phyloP scores from a whole-genome alignment of 2,329 filamentous ascomycete species.

The Alternaria dauci region DNA sequence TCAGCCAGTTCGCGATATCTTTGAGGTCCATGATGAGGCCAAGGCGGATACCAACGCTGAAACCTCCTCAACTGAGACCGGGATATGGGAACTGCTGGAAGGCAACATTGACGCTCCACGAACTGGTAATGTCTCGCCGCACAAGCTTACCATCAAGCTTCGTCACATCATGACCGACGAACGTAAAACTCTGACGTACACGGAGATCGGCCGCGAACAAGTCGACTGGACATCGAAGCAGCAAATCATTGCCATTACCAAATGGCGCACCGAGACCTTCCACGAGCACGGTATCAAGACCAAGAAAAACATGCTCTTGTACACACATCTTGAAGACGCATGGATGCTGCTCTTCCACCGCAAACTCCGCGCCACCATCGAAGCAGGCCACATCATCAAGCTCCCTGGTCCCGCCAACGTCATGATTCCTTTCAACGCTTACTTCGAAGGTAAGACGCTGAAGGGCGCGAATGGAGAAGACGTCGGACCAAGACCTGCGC shows the following conservation, averaged over 20 bases:
- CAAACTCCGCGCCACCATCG: constrained; percentile 15
- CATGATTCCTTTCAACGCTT: background rate
- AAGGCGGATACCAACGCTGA: background rate
- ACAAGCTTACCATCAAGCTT: constrained; percentile 4
- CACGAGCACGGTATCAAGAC: background rate
- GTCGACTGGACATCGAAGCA: constrained; percentile 13
- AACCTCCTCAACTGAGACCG: background rate
- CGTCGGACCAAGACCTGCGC: background rate
- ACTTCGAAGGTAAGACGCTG: background rate
- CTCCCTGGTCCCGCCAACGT: background rate
- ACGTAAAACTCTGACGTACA: background rate
- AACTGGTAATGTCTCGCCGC: background rate
- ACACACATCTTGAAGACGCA: constrained; percentile 20
- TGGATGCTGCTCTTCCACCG: constrained; percentile 23
- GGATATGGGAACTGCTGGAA: constrained; percentile 6
- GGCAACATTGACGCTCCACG: constrained; percentile 3
- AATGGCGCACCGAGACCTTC: constrained; percentile 14
- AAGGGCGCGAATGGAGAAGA: background rate
- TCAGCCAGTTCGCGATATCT: background rate
- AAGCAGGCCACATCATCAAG: constrained; percentile 12
- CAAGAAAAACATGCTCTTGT: constrained; percentile 5
- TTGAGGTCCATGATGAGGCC: background rate
- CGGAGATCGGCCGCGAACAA: background rate
- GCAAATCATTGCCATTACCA: constrained; percentile 4
- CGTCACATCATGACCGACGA: background rate